Base-by-base conservation (phyloP, 2,329 filamentous ascomycete species). In the Talaromyces sp. region DNA sequence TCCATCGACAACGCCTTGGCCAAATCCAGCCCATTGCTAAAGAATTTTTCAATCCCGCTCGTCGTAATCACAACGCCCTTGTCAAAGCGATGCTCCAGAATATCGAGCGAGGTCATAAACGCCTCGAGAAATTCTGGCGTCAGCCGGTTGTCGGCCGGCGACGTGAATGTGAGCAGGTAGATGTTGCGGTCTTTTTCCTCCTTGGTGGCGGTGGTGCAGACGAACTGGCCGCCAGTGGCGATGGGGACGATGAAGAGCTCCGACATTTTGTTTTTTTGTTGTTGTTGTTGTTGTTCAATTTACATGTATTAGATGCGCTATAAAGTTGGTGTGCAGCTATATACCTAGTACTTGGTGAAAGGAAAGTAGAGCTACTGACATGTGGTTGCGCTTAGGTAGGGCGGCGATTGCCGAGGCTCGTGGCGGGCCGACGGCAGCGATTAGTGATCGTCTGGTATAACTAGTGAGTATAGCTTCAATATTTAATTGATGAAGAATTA, bases 21-120 rank as follows among this genome's bases (percentile, higher is more conserved):
- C 15, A 93, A 83, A 73, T 95, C 89, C n/a, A 95, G 82, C 0
- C 91, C 91, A 76, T 93, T 93, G 73, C 84, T 88, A 78, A 89
- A 95, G 80, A 93, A 93, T 71, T 95, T 95, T 57, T 80, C 73
- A 62, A 93, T 89, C 55, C 82, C 84, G 49, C 87, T 90, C 0
- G 90, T 93, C 5, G 90, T 93, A 62, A 93, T 79, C 15, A 95
- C 81, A 6, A 93, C 90, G 58, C 91, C 91, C n/a, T 84, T 83
- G 0, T 84, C 80, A 68, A 88, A 81, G 59, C 81, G 82, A 62
- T 86, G 83, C 73, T 92, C 88, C 69, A 95, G 77, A 25, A 91
- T 85, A 76, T 95, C 90, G 64, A 95, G 85, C 4, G 90, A 88
- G 11, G 87, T 78, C 33, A 90, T 78, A 42, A 93, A 75, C 13